A percentile compares a stretch with the other conserved stretches of the same genome.
Evolutionary conservation across 2,329 filamentous ascomycete species (phyloP).

Genomic region (Berkeleyomyces rouxiae): DNA sequence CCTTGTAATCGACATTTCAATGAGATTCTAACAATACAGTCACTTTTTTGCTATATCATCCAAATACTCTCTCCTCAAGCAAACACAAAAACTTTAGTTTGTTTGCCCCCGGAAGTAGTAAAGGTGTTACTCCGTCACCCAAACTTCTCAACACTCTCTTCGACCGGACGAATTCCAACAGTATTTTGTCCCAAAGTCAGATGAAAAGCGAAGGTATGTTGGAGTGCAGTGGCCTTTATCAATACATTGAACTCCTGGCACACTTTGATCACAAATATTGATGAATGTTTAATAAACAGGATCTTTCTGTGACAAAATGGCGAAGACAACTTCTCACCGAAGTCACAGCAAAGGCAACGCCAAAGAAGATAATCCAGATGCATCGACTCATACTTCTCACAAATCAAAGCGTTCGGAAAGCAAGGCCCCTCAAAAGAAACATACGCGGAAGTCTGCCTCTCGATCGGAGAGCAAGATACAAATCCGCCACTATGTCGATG

Average conservation of each 20-base stretch:
- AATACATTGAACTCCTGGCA: not conserved
- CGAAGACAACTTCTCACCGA: not conserved
- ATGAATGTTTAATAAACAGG: not conserved
- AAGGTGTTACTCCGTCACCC: not conserved
- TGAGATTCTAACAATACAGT: not conserved
- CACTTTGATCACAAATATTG: not conserved
- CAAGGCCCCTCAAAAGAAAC: not conserved
- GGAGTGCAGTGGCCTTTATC: not conserved
- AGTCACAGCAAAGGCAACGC: not conserved
- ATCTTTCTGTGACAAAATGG: not conserved
- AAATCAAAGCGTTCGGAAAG: not conserved
- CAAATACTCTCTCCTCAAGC: not conserved
- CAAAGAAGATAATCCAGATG: not conserved
- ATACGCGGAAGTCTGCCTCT: not conserved
- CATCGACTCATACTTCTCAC: not conserved
- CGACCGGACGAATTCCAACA: slow-evolving; percentile 5
- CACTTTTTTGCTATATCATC: not conserved
- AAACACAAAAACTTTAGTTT: slow-evolving; percentile 8
- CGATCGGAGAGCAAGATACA: not conserved
- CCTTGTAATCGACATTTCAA: not conserved
- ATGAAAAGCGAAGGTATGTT: not conserved
- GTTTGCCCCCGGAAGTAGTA: not conserved
- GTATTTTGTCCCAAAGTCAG: not conserved
- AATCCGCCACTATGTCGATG: not conserved
- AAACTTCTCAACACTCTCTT: slow-evolving; percentile 2